Conservation (phyloP, 225 moss, liverwort and hornwort species). For the Neckera pumila region DNA sequence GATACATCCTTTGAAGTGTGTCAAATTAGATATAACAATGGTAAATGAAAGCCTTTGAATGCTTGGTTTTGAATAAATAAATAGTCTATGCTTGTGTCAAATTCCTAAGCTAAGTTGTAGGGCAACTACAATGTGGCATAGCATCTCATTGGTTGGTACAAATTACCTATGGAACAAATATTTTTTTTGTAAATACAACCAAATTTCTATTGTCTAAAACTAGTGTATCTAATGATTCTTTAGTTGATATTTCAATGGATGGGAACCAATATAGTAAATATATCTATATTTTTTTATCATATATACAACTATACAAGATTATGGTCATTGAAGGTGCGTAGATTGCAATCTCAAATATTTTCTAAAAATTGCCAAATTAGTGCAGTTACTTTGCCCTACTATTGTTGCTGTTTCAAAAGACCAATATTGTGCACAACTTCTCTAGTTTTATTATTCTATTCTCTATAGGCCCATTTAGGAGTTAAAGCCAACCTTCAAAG, state of each 20-base stretch:
- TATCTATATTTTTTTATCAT: neutral
- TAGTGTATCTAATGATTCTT: neutral
- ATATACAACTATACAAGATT: neutral
- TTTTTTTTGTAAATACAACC: neutral
- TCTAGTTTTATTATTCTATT: neutral
- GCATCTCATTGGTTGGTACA: neutral
- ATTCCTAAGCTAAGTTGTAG: neutral
- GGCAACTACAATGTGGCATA: neutral
- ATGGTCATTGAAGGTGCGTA: neutral
- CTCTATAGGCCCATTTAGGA: neutral
- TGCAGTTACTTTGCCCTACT: neutral
- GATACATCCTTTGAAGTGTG: neutral
- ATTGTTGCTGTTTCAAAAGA: neutral
- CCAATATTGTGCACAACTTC: neutral
- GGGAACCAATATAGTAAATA: neutral
- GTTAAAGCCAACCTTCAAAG: neutral
- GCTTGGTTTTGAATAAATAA: neutral
- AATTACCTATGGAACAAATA: neutral
- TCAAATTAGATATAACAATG: neutral
- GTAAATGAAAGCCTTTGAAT: neutral
- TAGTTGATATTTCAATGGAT: neutral
- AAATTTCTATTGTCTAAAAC: neutral
- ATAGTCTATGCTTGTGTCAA: accelerated
- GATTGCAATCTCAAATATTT: neutral
- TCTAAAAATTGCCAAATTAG: neutral